These are phyloP conservation scores for Chaetomium fimeti DNA, from an alignment of 495 filamentous ascomycete species.

Conservation along the genomic window DNA sequence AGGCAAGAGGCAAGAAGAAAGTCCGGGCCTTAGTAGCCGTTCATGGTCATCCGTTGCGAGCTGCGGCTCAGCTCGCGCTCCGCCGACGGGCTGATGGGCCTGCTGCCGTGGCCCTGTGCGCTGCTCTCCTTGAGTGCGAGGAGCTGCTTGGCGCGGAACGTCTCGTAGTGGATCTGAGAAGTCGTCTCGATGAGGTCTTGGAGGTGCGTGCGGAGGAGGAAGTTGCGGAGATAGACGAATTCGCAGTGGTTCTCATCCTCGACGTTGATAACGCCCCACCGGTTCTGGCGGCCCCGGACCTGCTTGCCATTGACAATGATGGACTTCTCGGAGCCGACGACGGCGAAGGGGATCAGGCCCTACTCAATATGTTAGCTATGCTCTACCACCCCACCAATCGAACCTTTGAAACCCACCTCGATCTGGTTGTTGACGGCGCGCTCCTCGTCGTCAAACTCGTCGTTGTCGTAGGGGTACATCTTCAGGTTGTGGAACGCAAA, in stretches of 20 bases:
- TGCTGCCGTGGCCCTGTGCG: conserved; percentile 78
- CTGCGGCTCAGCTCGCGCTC: conserved; percentile 95
- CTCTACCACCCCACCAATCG: too few relatives aligned
- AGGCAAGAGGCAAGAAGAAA: not conserved
- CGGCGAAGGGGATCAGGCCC: conserved; percentile 95
- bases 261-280: conserved; percentile 99
- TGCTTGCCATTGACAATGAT: conserved; percentile 97
- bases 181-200: conserved; percentile 99
- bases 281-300: conserved; percentile 95
- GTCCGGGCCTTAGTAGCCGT: conserved; percentile 69
- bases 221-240: conserved; percentile 97
- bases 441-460: conserved; percentile 97
- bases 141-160: conserved; percentile 98
- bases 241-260: conserved; percentile 99
- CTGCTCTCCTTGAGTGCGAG: conserved; percentile 97
- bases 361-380: conserved; percentile 39
- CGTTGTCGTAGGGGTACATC: conserved; percentile 99
- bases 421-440: conserved; percentile 89
- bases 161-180: conserved; percentile 99
- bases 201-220: conserved; percentile 92
- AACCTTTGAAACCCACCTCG: conserved; percentile 61
- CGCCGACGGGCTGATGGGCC: conserved; percentile 91
- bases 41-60: conserved; percentile 96
- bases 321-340: conserved; percentile 95
- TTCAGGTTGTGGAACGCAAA: conserved; percentile 99